These are phyloP conservation scores for Phytophthora pistaciae DNA, from an alignment of 352 stramenopile species.

Conservation along the genomic window DNA sequence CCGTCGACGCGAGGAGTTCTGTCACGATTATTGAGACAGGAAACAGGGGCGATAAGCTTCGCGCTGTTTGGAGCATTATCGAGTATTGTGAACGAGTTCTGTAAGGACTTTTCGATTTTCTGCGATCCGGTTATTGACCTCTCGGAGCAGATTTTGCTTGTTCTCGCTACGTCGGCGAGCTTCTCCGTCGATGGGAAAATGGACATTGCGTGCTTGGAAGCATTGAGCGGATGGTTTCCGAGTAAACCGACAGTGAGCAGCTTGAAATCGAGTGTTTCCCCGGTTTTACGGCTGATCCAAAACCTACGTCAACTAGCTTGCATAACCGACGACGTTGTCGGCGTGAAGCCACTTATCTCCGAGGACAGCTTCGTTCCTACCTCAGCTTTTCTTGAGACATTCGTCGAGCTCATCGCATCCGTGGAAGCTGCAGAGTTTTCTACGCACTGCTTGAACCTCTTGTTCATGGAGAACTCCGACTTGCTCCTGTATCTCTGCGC, in stretches of 20 bases:
- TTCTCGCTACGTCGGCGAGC: slow-evolving; percentile 17
- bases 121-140: slow-evolving; percentile 22
- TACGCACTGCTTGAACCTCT: slow-evolving; percentile 17
- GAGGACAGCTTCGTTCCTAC: background rate
- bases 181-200: slow-evolving; percentile 15
- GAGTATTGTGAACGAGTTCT: slow-evolving; percentile 27
- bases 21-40: slow-evolving; percentile 17
- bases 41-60: background rate
- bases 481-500: slow-evolving; percentile 24
- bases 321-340: background rate
- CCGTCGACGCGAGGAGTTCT: slow-evolving; percentile 11
- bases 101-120: slow-evolving; percentile 26
- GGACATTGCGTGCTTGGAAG: slow-evolving; percentile 25
- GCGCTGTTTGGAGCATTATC: slow-evolving; percentile 17
- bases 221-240: slow-evolving; percentile 20
- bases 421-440: slow-evolving; percentile 18
- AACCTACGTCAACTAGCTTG: slow-evolving; percentile 17
- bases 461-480: slow-evolving; percentile 31
- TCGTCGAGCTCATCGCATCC: slow-evolving; percentile 20
- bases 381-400: slow-evolving; percentile 19
- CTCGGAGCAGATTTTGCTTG: slow-evolving; percentile 15
- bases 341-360: background rate
- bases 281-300: slow-evolving; percentile 10
- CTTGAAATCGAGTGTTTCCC: slow-evolving; percentile 14
- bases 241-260: slow-evolving; percentile 16